Evolutionary conservation across 2,329 filamentous ascomycete genomes (phyloP).

Genomic region (Diaporthe amygdali): DNA sequence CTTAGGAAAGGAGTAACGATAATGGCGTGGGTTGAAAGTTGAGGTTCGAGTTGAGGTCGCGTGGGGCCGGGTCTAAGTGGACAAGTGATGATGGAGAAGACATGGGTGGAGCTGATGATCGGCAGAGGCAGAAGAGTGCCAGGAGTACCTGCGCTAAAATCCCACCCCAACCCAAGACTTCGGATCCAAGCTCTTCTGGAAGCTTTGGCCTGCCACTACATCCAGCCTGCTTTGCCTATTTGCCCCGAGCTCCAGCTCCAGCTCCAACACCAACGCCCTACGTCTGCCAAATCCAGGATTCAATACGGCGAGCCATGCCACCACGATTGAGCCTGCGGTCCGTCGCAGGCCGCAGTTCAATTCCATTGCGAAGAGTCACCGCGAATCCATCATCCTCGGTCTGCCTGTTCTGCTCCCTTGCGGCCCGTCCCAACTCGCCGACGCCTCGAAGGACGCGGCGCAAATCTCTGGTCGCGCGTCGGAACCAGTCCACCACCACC

Average conservation of each 20-base stretch:
- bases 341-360: slow-evolving; percentile 28
- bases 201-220: slow-evolving; percentile 1
- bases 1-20: neutral
- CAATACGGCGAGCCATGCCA: slow-evolving; percentile 33
- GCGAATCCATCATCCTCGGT: slow-evolving; percentile 25
- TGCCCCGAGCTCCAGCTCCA: slow-evolving; percentile 3
- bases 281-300: neutral
- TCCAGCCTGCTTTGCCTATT: neutral
- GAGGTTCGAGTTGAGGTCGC: neutral
- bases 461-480: slow-evolving; percentile 25
- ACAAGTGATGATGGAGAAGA: neutral
- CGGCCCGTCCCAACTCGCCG: slow-evolving; percentile 18
- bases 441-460: slow-evolving; percentile 18
- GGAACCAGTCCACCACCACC: slow-evolving; percentile 31
- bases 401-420: slow-evolving; percentile 39
- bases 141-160: neutral
- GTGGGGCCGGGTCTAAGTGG: slow-evolving; percentile 5
- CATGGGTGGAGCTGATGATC: neutral
- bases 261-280: neutral
- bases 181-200: slow-evolving; percentile 5
- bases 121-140: neutral
- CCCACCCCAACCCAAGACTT: neutral
- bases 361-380: neutral
- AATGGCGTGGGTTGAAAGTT: neutral
- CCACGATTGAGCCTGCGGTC: slow-evolving; percentile 35